Base-by-base conservation (phyloP, 192 early-diverging fungal species). In the Coemansia sp. region DNA sequence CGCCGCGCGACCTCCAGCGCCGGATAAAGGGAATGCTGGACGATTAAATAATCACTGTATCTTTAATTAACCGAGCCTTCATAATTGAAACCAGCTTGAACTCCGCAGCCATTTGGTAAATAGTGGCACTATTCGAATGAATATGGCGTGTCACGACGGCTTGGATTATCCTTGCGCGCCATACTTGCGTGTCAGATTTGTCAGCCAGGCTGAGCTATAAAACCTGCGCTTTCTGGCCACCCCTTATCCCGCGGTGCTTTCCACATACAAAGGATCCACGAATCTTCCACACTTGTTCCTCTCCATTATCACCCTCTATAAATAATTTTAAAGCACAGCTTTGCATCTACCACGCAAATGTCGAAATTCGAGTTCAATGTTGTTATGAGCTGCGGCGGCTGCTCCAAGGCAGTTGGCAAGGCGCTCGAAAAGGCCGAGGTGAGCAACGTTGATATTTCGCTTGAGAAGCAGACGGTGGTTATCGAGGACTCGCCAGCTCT, bases 1-100 rank as follows among this genome's bases (percentile, higher is more conserved):
- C 72, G 54, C 77, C 77, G 2, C 66, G 70, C 9, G 77, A 79
- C 56, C 66, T 79, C 22, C 71, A 71, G 61, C 71, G 67, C 61
- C 70, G 67, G 56, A 73, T 79, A 48, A 52, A 47, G 17, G 61
- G 39, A 11, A 79, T 79, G 77, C 65, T 73, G 3, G 77, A 79
- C 53, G 77, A 79, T 65, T 79, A 39, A 49, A 23, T 52, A 52
- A 47, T 45, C 41, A n/a, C 41, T n/a, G 15, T 45, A 15, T 45
- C 15, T 45, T 3, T 41, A 45, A 45, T n/a, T 45, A n/a, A 45
- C 41, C 41, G 41, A 45, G 41, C 9, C 15, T n/a, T 3, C 11
- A 45, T 45, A 45, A 45, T 4, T n/a, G 41, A 12, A n/a, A 12
- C 41, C 15, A 45, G 11, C 41, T n/a, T 45, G 15, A n/a, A n/a